Evolutionary conservation across 1,284 basidiomycete species (phyloP).

Genomic region (Blastosporella zonata): DNA sequence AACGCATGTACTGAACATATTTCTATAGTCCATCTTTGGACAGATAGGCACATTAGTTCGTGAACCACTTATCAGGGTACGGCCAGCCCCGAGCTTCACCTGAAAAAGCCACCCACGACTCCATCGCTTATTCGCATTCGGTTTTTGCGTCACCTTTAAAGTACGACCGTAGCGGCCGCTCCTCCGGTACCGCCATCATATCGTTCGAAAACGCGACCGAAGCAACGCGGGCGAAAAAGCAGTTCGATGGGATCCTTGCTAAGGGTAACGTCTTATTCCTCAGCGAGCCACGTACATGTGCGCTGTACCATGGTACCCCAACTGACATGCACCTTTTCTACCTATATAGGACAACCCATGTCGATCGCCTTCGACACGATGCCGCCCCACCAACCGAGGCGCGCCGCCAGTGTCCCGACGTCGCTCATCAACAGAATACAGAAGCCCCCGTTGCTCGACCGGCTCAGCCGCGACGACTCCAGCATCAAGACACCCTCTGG

Average conservation of each 20-base stretch:
- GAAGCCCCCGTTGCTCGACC: constrained; percentile 58
- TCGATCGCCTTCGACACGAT: constrained; percentile 63
- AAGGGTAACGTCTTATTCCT: constrained; percentile 60
- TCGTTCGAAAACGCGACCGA: constrained; percentile 79
- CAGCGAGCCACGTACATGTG: constrained; percentile 2
- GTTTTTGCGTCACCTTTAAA: constrained; percentile 51
- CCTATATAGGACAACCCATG: constrained; percentile 73
- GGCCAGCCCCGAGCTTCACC: constrained; percentile 61
- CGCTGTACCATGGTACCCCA: constrained; percentile 1
- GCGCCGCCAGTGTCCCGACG: constrained; percentile 44
- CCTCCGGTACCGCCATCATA: constrained; percentile 80
- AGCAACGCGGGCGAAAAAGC: constrained; percentile 81
- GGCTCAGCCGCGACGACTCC: constrained; percentile 48
- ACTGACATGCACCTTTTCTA: constrained; percentile 2
- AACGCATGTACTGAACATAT: constrained; percentile 1
- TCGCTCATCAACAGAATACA: constrained; percentile 65
- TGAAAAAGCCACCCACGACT: constrained; percentile 44
- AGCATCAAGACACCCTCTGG: constrained; percentile 26
- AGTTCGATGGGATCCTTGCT: constrained; percentile 86
- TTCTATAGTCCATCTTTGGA: constrained; percentile 79
- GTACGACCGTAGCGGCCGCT: constrained; percentile 96
- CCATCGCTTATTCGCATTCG: constrained; percentile 37
- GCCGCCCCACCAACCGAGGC: constrained; percentile 39
- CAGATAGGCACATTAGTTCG: constrained; percentile 89
- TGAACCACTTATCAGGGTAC: constrained; percentile 94